Evolutionary conservation across 768 basidiomycete species (phyloP), one percentile per base, ranked within the genome.

Genomic region (Hygrophorus pudorinus): DNA sequence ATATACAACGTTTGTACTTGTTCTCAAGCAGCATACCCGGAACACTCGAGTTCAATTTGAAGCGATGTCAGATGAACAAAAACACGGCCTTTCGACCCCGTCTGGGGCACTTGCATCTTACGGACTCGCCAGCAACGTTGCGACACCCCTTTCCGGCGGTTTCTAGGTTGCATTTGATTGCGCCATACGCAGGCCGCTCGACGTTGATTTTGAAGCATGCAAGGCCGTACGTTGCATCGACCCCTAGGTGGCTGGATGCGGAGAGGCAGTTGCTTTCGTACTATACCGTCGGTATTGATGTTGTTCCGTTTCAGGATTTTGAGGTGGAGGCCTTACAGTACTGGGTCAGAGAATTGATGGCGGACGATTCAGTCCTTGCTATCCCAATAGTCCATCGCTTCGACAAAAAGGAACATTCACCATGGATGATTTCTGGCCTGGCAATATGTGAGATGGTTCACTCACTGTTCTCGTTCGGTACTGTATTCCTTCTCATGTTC

Each of bases 381-480:
- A 63, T 66, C 1, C 73, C 75, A 1, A 46, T 34, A 3, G 54
- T 76, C 9, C 56, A 65, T 49, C 54, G 59, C 31, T 65, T 65
- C 49, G 75, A 78, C 46, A 55, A 54, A 33, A 60, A 51, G 4
- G 57, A 65, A 28, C 53, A 58, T 63, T 72, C 38, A 67, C 70
- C n/a, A 76, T 76, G 75, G 82, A 83, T 0, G 83, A 85, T 56
- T 78, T 84, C 51, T 85, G 82, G 81, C 73, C 82, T 1, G 82
- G 81, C 0, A 84, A 85, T 52, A 50, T 84, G 37, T 62, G 81
- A n/a, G n/a, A n/a, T n/a, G n/a, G 48, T 51, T 81, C n/a, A 56
- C 51, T 68, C 9, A 58, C 58, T n/a, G n/a, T n/a, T n/a, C n/a
- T n/a, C n/a, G n/a, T n/a, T n/a, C n/a, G n/a, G n/a, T n/a, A n/a